phyloP scores from a whole-genome alignment of 2,329 filamentous ascomycete genomes.

The Leptographium procerum region DNA sequence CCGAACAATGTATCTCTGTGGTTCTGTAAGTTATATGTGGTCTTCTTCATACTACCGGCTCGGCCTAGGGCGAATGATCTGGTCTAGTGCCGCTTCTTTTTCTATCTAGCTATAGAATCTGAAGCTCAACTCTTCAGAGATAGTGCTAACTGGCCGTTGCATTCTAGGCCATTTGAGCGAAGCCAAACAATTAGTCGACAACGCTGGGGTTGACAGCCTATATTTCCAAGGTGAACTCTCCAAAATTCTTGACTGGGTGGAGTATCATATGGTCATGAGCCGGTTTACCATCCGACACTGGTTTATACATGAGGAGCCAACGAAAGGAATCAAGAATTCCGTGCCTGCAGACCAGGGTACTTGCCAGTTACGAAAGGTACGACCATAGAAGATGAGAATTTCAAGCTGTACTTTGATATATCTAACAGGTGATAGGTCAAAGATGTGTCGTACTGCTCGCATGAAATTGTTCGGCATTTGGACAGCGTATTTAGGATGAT shows the following conservation, averaged over 20 bases:
- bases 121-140: too few species aligned
- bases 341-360: not conserved
- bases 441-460: slow-evolving; percentile 1
- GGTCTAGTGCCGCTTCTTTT: too few species aligned
- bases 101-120: too few species aligned
- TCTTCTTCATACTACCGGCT: too few species aligned
- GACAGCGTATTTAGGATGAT: not conserved
- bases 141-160: not conserved
- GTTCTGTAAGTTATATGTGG: slow-evolving; percentile 2
- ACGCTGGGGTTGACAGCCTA: not conserved
- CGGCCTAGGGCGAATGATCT: too few species aligned
- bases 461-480: not conserved
- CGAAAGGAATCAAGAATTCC: not conserved
- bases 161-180: slow-evolving; percentile 1
- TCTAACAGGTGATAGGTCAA: not conserved
- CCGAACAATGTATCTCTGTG: slow-evolving; percentile 1
- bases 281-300: slow-evolving; percentile 8
- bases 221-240: slow-evolving; percentile 1
- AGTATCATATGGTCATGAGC: slow-evolving; percentile 7
- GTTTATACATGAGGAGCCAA: not conserved
- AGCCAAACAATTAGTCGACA: slow-evolving; percentile 4
- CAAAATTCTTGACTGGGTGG: slow-evolving; percentile 3
- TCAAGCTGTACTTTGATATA: too few species aligned
- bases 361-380: slow-evolving; percentile 1
- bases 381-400: not conserved